Base-by-base conservation (phyloP, 2,329 filamentous ascomycete species). In the Stemphylium vesicarium region DNA sequence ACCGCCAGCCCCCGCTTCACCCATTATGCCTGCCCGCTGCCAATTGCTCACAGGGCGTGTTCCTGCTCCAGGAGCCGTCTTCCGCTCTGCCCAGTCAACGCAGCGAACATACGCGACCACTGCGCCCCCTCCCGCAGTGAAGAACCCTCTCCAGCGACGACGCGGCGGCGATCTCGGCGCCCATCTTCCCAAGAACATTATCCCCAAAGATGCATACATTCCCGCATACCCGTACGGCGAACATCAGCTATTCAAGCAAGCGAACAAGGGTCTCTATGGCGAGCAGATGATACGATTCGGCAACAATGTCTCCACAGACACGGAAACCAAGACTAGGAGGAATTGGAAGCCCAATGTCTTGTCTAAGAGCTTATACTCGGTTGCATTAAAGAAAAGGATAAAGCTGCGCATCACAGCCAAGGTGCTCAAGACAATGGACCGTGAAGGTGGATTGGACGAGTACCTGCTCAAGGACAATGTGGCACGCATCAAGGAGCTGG, bases 391-490 rank as follows among this genome's bases (percentile, higher is more conserved):
- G 59, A 82, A 82, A 59, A 84, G 81, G 66, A 80, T 95, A 50
- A 86, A 87, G 73, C 82, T 90, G 35, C 83, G 87, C 57, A 80
- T 94, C 53, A 91, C 88, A 6, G 82, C 89, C 36, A 83, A 85
- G 52, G 89, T 92, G 22, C 81, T 82, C 55, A 72, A 79, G 59
- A 81, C 76, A 32, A 90, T 98, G 71, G 87, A 91, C 72, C 94
- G 92, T 73, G 86, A 89, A 59, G 94, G 94, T 56, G 92, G 95
- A 7, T 82, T 99, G 61, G 95, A 99, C 76, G 87, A 92, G 70
- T 99, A 99, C 78, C 81, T 99, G 40, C 81, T 96, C 37, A 92
- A 92, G 64, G 84, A 87, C 73, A 95, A 92, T 78, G 81, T 88
- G 13, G 84, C 82, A 36, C 85, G 95, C 60, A 83, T 98, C 71